These are phyloP conservation scores for Linum trigynum DNA, from an alignment of 345 rosid genomes.

Conservation along the genomic window DNA sequence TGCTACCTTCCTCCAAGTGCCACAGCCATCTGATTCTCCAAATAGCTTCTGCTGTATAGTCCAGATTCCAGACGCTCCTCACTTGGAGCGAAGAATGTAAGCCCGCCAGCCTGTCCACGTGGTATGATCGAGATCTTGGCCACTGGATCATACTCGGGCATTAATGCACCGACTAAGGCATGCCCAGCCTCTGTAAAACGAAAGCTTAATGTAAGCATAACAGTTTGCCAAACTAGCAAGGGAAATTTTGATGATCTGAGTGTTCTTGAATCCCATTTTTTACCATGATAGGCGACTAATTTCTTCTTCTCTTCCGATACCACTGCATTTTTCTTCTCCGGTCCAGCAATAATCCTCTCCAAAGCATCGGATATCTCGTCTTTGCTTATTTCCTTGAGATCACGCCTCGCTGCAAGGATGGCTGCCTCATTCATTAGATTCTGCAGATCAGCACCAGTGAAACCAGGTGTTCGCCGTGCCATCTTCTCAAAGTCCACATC, in stretches of 20 bases:
- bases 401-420: conserved; percentile 93
- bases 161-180: conserved; percentile 90
- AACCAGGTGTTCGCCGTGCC: conserved; percentile 91
- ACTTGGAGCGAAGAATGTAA: conserved; percentile 90
- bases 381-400: conserved; percentile 94
- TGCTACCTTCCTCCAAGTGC: conserved; percentile 93
- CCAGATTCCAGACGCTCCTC: conserved; percentile 98
- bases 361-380: conserved; percentile 96
- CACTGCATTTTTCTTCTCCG: conserved; percentile 96
- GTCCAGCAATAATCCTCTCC: conserved; percentile 97
- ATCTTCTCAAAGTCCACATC: conserved; percentile 95
- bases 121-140: conserved; percentile 96
- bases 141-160: conserved; percentile 96
- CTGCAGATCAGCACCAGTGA: conserved; percentile 93
- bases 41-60: conserved; percentile 88
- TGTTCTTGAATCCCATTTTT: not conserved
- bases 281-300: conserved; percentile 92
- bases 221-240: not conserved
- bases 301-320: conserved; percentile 89
- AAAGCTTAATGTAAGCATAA: not conserved
- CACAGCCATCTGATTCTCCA: conserved; percentile 97
- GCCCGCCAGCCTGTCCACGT: conserved; percentile 97
- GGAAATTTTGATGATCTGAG: not conserved
- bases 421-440: conserved; percentile 98
- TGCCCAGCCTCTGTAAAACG: conserved; percentile 82